Percentiles rank a stretch among this genome's conserved stretches.
Conservation (phyloP, 2,329 filamentous ascomycete species). For the Xylaria polymorpha region DNA sequence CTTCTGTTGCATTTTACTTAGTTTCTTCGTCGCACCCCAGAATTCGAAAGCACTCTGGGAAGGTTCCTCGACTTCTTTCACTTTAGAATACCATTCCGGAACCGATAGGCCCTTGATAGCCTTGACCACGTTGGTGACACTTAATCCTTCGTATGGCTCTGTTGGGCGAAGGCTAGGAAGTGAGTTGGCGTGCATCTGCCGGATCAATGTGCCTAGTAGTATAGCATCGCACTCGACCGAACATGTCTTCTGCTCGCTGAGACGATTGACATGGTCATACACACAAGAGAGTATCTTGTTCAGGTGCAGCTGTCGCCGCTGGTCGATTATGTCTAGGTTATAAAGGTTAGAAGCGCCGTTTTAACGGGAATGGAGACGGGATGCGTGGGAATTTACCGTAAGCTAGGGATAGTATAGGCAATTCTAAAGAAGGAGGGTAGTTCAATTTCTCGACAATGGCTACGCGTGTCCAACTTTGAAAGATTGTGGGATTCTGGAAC, state of each 20-base stretch:
- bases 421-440: conserved; percentile 20
- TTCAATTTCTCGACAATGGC: conserved; percentile 29
- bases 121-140: conserved; percentile 19
- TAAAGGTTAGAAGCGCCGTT: conserved; percentile 7
- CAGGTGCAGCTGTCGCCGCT: conserved; percentile 24
- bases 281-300: conserved; percentile 24
- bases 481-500: conserved; percentile 18
- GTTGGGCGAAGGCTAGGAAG: conserved; percentile 20
- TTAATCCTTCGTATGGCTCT: conserved; percentile 24
- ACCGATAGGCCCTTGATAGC: conserved; percentile 15
- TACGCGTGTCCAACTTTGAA: conserved; percentile 28
- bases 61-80: conserved; percentile 4
- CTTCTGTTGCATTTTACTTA: background rate
- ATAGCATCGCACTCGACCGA: conserved; percentile 30
- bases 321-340: conserved; percentile 20
- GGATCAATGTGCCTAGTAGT: conserved; percentile 24
- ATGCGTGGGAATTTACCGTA: conserved; percentile 19
- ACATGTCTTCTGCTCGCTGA: conserved; percentile 21
- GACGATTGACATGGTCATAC: conserved; percentile 23
- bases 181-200: conserved; percentile 24
- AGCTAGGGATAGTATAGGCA: conserved; percentile 23
- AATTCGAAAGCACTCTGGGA: conserved; percentile 21
- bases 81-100: conserved; percentile 24
- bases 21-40: conserved; percentile 18
- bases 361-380: background rate